A percentile compares a stretch with the other conserved stretches of the same genome.
Conservation (phyloP, 2,329 filamentous ascomycete genomes). For the Fusarium albosuccineum region DNA sequence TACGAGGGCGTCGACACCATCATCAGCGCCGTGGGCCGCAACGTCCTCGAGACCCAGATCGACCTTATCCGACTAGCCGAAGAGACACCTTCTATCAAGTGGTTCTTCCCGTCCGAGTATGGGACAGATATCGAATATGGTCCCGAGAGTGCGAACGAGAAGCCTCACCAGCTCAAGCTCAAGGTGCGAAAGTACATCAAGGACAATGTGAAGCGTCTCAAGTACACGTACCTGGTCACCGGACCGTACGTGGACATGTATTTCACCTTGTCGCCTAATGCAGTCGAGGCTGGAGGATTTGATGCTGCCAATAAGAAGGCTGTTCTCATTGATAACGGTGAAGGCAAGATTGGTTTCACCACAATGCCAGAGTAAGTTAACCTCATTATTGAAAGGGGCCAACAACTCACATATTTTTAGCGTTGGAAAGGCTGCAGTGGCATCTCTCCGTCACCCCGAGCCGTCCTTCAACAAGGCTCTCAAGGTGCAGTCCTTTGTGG, state of each 20-base stretch:
- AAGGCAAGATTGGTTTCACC: slow-evolving; percentile 74
- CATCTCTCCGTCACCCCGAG: slow-evolving; percentile 69
- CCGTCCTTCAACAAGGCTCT: slow-evolving; percentile 67
- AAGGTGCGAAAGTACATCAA: slow-evolving; percentile 73
- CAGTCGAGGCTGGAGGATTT: slow-evolving; percentile 64
- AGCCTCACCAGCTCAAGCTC: slow-evolving; percentile 77
- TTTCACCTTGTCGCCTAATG: slow-evolving; percentile 55
- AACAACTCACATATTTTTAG: slow-evolving; percentile 51
- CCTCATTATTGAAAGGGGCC: neutral
- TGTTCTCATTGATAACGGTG: slow-evolving; percentile 71
- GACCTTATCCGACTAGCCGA: slow-evolving; percentile 72
- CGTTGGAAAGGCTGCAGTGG: slow-evolving; percentile 75
- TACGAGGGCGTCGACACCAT: slow-evolving; percentile 74
- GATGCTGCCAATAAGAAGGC: slow-evolving; percentile 70
- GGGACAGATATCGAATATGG: slow-evolving; percentile 75
- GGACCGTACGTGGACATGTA: slow-evolving; percentile 77
- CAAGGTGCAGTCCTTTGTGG: slow-evolving; percentile 79
- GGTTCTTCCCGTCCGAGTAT: slow-evolving; percentile 78
- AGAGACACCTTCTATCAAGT: slow-evolving; percentile 64
- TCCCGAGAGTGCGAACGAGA: slow-evolving; percentile 68
- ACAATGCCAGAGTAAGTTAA: slow-evolving; percentile 76
- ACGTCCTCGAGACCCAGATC: slow-evolving; percentile 72
- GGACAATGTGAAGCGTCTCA: slow-evolving; percentile 64
- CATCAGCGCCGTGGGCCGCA: slow-evolving; percentile 73
- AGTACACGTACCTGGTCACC: slow-evolving; percentile 77